Percentiles rank a stretch among this genome's conserved stretches.
Evolutionary conservation across 2,329 filamentous ascomycete genomes (phyloP).

Genomic region (Neopestalotiopsis rosae): DNA sequence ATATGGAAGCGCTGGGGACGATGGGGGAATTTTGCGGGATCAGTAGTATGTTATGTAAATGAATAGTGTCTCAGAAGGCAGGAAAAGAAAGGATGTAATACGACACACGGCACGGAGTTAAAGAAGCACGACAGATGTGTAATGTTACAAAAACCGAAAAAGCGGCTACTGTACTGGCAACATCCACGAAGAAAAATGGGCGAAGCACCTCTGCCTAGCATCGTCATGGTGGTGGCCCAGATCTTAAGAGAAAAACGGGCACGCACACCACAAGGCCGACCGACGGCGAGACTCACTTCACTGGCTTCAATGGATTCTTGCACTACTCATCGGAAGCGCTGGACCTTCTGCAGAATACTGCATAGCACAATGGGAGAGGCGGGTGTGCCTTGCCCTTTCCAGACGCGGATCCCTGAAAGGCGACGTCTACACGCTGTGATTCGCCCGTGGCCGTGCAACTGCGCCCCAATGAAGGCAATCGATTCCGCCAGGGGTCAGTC

Average conservation of each 20-base stretch:
- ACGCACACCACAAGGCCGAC: not conserved
- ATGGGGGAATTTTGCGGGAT: not conserved
- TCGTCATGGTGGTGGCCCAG: not conserved
- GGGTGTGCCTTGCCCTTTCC: conserved; percentile 35
- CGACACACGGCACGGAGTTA: not conserved
- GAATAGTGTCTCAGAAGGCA: not conserved
- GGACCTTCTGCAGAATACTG: not conserved
- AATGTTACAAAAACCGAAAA: not conserved
- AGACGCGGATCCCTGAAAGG: conserved; percentile 23
- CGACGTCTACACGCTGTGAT: conserved; percentile 21
- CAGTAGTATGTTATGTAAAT: not conserved
- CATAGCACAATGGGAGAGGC: conserved; percentile 16
- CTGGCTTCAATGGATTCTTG: not conserved
- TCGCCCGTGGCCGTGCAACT: conserved; percentile 23
- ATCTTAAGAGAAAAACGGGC: not conserved
- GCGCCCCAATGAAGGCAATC: conserved; percentile 24
- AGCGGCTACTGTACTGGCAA: not conserved
- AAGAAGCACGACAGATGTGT: not conserved
- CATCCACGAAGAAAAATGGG: not conserved
- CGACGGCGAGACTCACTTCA: not conserved
- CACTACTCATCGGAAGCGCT: conserved; percentile 12
- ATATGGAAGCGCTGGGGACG: conserved; percentile 3
- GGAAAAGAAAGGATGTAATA: not conserved
- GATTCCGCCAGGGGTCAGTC: conserved; percentile 22
- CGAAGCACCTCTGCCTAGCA: not conserved